Evolutionary conservation across 345 rosid genomes (phyloP).

Genomic region (Hibiscus tridactylites): DNA sequence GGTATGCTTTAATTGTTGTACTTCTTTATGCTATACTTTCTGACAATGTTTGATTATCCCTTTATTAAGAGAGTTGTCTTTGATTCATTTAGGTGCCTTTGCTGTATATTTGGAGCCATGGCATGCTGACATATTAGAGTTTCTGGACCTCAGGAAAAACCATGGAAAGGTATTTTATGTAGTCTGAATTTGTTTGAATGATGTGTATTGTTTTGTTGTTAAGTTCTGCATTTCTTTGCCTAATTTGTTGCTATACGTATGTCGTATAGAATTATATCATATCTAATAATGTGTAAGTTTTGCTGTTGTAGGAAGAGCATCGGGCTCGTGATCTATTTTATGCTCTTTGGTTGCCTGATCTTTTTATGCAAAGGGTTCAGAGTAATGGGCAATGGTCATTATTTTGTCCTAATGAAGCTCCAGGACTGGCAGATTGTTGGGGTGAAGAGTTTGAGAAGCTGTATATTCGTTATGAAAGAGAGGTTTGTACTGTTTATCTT

Average conservation of each 20-base stretch:
- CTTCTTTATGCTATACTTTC: neutral
- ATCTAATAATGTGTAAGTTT: neutral
- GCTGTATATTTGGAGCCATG: constrained; percentile 85
- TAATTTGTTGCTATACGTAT: neutral
- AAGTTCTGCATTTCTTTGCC: neutral
- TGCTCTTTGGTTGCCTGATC: constrained; percentile 88
- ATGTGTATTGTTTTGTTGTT: neutral
- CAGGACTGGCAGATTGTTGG: constrained; percentile 85
- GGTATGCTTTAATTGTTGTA: constrained; percentile 26
- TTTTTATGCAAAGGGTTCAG: constrained; percentile 85
- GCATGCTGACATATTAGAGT: constrained; percentile 74
- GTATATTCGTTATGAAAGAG: constrained; percentile 53
- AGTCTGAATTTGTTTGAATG: neutral
- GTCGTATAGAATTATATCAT: neutral
- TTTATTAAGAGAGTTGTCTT: neutral
- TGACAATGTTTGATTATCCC: neutral
- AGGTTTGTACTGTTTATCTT: constrained; percentile 24
- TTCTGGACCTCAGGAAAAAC: constrained; percentile 65
- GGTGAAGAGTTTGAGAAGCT: constrained; percentile 66
- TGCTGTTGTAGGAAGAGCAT: constrained; percentile 60
- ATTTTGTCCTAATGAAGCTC: constrained; percentile 81
- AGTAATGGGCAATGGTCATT: constrained; percentile 68
- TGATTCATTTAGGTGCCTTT: constrained; percentile 54
- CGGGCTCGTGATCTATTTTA: constrained; percentile 79
- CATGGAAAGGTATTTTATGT: constrained; percentile 52